Evolutionary conservation across 352 stramenopile genomes (phyloP), one percentile per base, ranked within the genome.

Genomic region (Pseudoperonospora humuli): DNA sequence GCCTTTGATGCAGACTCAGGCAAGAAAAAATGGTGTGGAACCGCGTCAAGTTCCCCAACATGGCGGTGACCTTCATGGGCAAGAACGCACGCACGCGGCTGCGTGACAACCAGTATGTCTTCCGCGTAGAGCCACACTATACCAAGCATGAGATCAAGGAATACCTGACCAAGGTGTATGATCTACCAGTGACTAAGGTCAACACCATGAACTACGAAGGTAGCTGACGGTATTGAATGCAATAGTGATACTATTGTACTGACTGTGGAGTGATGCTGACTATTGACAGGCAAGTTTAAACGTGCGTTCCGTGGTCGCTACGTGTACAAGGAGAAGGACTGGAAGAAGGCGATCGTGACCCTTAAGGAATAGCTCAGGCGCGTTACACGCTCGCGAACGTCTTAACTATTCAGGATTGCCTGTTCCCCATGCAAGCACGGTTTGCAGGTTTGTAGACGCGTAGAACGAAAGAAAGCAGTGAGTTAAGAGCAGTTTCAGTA

Each of bases 111-210:
- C 72, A 92, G 64, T 86, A 77, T 54, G 77, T 94, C 25, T 98
- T 98, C 69, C 86, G 92, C 37, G 85, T 97, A 11, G 72, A 96
- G 52, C 92, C 94, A 19, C 84, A 85, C 57, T 98, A 98, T 83
- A 98, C 90, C 37, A 98, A 98, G 70, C 80, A 97, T 63, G 94
- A 98, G 74, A 93, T 98, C 41, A 97, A 97, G 65, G 92, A 98
- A 70, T 97, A 98, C 68, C 61, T 98, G 39, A 96, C 82, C 45
- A 98, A 98, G 67, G 88, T 98, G 37, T 98, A 98, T 68, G 69
- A 88, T 38, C 63, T 98, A 19, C 85, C 82, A 1, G 93, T 98
- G n/a, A 63, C 79, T 50, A 97, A 97, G 57, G 86, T 97, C 42
- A 93, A 92, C 57, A 97, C 88, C 15, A 92, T 94, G 74, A 97